Percentiles rank a stretch among this genome's conserved stretches.
Evolutionary conservation across 306 rosid genomes (phyloP).

Genomic region (Rosa multiflora): DNA sequence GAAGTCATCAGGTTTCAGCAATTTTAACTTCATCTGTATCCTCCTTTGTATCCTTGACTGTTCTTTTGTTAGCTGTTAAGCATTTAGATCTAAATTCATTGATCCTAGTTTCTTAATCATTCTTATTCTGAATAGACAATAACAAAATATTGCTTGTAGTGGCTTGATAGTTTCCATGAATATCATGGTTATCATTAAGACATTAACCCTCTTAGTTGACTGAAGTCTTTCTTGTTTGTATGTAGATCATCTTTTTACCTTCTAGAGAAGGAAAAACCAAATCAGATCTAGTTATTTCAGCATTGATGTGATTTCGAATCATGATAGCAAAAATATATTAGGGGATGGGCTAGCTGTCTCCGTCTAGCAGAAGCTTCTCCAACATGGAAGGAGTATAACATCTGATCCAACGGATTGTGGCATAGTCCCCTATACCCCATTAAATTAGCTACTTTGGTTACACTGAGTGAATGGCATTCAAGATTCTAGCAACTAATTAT

Average conservation of each 20-base stretch:
- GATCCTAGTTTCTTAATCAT: background rate
- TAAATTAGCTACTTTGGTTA: background rate
- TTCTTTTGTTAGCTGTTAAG: constrained; percentile 19
- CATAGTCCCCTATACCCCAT: background rate
- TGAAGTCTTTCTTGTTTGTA: background rate
- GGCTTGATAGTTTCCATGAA: background rate
- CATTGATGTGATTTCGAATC: background rate
- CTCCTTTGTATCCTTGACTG: constrained; percentile 84
- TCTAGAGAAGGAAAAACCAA: background rate
- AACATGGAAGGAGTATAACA: background rate
- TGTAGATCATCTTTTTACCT: background rate
- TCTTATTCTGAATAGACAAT: background rate
- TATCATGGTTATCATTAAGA: background rate
- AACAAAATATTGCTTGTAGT: background rate
- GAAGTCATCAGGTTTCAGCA: constrained; percentile 59
- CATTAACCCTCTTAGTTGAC: background rate
- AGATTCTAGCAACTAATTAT: background rate
- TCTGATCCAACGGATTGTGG: background rate
- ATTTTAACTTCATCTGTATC: constrained; percentile 65
- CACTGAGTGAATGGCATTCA: background rate
- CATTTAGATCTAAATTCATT: background rate
- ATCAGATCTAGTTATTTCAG: background rate
- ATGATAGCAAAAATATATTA: background rate
- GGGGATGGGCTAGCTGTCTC: background rate
- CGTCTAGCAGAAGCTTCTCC: background rate